Evolutionary conservation across 495 filamentous ascomycete species (phyloP), one percentile per base, ranked within the genome.

Genomic region (Aspergillus kassunensis): DNA sequence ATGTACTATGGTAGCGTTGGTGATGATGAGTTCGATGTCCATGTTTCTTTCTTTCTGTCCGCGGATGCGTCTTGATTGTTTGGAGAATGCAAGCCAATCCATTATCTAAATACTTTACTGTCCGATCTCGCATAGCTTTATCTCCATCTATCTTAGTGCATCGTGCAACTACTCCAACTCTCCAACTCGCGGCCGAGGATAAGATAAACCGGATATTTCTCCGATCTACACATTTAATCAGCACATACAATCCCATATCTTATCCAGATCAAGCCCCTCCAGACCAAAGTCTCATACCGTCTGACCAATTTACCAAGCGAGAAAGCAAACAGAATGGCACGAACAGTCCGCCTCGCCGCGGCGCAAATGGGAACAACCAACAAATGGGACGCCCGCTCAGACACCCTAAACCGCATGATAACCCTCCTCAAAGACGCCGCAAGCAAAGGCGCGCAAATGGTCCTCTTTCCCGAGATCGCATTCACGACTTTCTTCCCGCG

Each of bases 401-500:
- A 72, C 30, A 69, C 66, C 7, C 44, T 77, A 23, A 46, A 62
- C 20, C 67, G 75, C 13, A 74, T 78, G 62, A 57, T 75, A 42
- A 52, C 34, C 24, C 68, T 78, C 16, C 63, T 78, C 4, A 56
- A 68, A 21, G 48, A 66, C 19, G 72, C 74, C 13, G 56, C 62
- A 1, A 25, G 48, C 3, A 47, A 70, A 31, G 67, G 64, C 16
- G 74, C 68, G 23, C 58, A 74, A 51, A 41, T 77, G 0, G 73
- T 75, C 13, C 64, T 78, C 31, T 78, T 73, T 54, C 75, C 75
- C 6, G 75, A 78, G 49, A 62, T 65, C 39, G 67, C 72, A 33
- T 67, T 77, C 56, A 77, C 73, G 10, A 78, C 74, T 1, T 78
- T 78, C 65, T 77, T 77, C 56, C 75, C 75, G 1, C 66, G 74